A percentile compares a stretch with the other conserved stretches of the same genome.
Conservation (phyloP, 305 asterid genomes). For the Solanum chacoense region DNA sequence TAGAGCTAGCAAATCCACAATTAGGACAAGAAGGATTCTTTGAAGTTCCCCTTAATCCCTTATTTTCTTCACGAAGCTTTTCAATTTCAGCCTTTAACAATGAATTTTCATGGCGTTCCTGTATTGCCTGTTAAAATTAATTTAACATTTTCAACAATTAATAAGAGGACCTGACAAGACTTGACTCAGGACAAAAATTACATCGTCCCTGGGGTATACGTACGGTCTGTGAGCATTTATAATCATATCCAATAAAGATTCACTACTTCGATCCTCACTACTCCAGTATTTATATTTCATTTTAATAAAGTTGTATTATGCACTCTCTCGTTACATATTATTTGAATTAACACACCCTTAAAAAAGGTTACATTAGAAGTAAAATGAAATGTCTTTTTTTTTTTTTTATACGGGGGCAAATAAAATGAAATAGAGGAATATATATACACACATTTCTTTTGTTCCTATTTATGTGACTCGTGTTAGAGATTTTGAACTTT, state of each 20-base stretch:
- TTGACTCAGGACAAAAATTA: background rate
- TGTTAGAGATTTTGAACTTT: background rate
- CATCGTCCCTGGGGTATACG: background rate
- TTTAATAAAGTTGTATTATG: background rate
- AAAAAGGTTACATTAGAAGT: background rate
- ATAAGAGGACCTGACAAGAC: background rate
- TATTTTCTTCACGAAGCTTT: slow-evolving; percentile 57
- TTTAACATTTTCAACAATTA: background rate
- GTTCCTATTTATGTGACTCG: background rate
- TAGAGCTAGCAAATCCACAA: slow-evolving; percentile 42
- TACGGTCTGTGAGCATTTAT: background rate
- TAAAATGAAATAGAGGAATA: too few species aligned
- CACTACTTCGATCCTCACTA: background rate
- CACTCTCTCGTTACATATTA: background rate
- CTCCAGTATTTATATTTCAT: background rate
- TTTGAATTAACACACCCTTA: background rate
- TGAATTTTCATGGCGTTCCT: slow-evolving; percentile 83
- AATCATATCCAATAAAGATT: background rate
- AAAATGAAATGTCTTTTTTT: too few species aligned
- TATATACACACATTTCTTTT: background rate
- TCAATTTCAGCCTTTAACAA: slow-evolving; percentile 63
- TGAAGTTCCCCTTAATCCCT: slow-evolving; percentile 32
- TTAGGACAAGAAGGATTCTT: slow-evolving; percentile 48
- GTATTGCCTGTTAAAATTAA: slow-evolving; percentile 51
- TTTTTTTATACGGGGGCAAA: too few species aligned